These are phyloP conservation scores for Aspergillus fructus DNA, from an alignment of 2,329 filamentous ascomycete genomes.

Conservation along the genomic window DNA sequence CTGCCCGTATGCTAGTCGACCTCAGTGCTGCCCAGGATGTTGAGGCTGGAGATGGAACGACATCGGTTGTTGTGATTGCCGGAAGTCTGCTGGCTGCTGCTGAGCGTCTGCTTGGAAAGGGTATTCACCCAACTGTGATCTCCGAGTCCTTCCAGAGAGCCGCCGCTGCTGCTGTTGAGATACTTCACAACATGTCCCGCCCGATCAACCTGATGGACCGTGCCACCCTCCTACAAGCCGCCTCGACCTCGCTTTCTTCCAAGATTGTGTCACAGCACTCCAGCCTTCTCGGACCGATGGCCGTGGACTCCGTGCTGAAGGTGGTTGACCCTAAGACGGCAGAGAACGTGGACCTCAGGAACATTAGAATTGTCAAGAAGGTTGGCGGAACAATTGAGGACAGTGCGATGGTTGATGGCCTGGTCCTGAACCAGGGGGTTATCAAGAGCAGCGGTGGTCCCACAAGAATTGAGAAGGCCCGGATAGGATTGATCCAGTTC, in stretches of 20 bases:
- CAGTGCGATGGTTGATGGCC: slow-evolving; percentile 91
- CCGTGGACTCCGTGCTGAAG: slow-evolving; percentile 92
- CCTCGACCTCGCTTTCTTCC: slow-evolving; percentile 93
- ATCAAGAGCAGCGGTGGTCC: slow-evolving; percentile 93
- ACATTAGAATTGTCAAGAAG: slow-evolving; percentile 97
- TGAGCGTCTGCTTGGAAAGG: slow-evolving; percentile 85
- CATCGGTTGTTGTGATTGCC: slow-evolving; percentile 95
- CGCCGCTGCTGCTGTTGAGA: slow-evolving; percentile 80
- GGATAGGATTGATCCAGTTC: slow-evolving; percentile 96
- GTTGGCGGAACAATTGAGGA: slow-evolving; percentile 97
- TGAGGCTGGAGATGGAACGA: slow-evolving; percentile 96
- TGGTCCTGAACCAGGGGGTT: slow-evolving; percentile 88
- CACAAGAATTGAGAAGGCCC: slow-evolving; percentile 92
- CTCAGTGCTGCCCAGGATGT: slow-evolving; percentile 96
- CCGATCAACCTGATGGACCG: slow-evolving; percentile 88
- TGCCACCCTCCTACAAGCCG: slow-evolving; percentile 87
- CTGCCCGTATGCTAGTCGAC: slow-evolving; percentile 98
- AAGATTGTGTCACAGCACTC: slow-evolving; percentile 99
- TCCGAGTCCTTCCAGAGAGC: slow-evolving; percentile 97
- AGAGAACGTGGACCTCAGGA: slow-evolving; percentile 93
- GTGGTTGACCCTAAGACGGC: slow-evolving; percentile 94
- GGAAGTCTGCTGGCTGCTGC: slow-evolving; percentile 92
- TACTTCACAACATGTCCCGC: slow-evolving; percentile 93
- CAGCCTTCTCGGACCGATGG: slow-evolving; percentile 93
- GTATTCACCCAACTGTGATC: slow-evolving; percentile 95